Percentiles rank a stretch among this genome's conserved stretches.
phyloP scores from a whole-genome alignment of 257 asterid genomes.

The Solanum raphanifolium region DNA sequence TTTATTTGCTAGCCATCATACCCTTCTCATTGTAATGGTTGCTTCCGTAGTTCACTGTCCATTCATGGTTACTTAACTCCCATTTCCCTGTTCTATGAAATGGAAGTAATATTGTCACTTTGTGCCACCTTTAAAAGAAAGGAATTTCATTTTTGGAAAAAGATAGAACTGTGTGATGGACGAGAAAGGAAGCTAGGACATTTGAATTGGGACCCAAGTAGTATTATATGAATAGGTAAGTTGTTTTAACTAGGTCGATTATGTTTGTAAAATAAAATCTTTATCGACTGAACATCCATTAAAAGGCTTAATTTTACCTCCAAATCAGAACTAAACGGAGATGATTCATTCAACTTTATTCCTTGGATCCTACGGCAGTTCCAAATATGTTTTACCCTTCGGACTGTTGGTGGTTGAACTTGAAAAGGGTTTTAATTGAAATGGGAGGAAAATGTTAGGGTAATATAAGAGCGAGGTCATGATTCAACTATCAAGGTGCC shows the following conservation, averaged over 20 bases:
- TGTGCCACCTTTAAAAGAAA: not conserved
- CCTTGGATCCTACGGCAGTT: not conserved
- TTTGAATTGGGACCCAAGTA: not conserved
- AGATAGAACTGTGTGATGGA: not conserved
- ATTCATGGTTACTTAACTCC: not conserved
- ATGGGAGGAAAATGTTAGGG: not conserved
- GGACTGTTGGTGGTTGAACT: not conserved
- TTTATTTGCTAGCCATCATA: not conserved
- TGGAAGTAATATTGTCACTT: not conserved
- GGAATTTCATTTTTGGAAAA: not conserved
- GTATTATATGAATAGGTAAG: not conserved
- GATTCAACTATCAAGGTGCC: not conserved
- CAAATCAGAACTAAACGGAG: not conserved
- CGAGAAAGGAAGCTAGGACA: not conserved
- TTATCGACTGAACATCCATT: not conserved
- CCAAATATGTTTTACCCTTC: not conserved
- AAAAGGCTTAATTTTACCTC: not conserved
- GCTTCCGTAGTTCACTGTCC: not conserved
- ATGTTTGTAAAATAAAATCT: not conserved
- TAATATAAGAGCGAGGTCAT: not conserved
- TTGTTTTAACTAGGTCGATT: not conserved
- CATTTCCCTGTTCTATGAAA: not conserved
- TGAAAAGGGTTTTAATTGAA: not conserved
- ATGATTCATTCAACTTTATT: not conserved
- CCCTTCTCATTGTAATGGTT: not conserved